Percentiles rank a stretch among this genome's conserved stretches.
Conservation (phyloP, 495 filamentous ascomycete genomes). For the Aspergillus ostianus region DNA sequence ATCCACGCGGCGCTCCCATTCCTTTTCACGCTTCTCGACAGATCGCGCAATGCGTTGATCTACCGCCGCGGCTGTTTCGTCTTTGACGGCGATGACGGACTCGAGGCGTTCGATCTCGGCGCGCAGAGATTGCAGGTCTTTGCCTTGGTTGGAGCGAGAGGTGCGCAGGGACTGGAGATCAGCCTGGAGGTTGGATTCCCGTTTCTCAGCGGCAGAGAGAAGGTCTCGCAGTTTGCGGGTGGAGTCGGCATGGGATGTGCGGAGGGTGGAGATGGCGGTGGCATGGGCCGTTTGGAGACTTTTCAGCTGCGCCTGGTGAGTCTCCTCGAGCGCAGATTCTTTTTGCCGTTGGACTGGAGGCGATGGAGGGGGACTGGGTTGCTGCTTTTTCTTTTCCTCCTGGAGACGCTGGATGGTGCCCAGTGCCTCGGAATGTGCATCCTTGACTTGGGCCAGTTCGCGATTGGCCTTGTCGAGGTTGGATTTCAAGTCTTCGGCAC, state of each 20-base stretch:
- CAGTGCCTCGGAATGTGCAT: constrained; percentile 41
- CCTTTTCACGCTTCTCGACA: constrained; percentile 48
- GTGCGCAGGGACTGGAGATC: constrained; percentile 34
- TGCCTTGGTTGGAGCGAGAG: constrained; percentile 20
- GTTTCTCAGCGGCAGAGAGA: constrained; percentile 40
- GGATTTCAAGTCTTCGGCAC: constrained; percentile 35
- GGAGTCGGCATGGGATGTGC: constrained; percentile 43
- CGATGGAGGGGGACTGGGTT: constrained; percentile 30
- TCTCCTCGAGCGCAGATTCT: constrained; percentile 29
- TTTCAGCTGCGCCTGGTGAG: constrained; percentile 39
- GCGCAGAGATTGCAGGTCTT: constrained; percentile 30
- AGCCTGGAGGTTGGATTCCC: constrained; percentile 41
- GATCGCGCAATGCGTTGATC: constrained; percentile 44
- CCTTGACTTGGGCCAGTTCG: constrained; percentile 34
- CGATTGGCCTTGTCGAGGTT: constrained; percentile 33
- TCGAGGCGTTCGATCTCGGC: constrained; percentile 35
- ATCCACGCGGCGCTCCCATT: constrained; percentile 51
- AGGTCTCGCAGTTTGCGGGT: constrained; percentile 40
- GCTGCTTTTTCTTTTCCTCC: constrained; percentile 63
- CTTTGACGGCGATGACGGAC: constrained; percentile 37
- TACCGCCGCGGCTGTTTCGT: constrained; percentile 39
- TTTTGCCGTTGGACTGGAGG: constrained; percentile 20
- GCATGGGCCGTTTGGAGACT: constrained; percentile 40
- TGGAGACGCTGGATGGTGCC: constrained; percentile 84
- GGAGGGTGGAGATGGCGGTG: constrained; percentile 38